Percentiles rank a stretch among this genome's conserved stretches.
Evolutionary conservation across 352 stramenopile genomes (phyloP).

Genomic region (Globisporangium cystogenes): DNA sequence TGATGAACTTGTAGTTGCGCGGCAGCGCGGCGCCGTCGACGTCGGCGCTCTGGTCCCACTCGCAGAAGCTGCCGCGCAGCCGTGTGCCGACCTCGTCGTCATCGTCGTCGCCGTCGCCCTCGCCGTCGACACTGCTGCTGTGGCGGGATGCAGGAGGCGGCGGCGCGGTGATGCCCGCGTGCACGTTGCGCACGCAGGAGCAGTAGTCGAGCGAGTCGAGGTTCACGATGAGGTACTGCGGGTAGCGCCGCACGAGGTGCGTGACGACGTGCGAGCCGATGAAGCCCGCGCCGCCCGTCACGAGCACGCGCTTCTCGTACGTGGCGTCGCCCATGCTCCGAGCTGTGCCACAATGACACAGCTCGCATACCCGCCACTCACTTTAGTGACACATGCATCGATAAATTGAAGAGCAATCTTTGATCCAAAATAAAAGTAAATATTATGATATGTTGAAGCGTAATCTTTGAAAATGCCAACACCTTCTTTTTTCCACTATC

Average conservation of each 20-base stretch:
- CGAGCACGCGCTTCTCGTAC: conserved; percentile 91
- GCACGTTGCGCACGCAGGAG: conserved; percentile 63
- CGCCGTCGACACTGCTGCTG: neutral
- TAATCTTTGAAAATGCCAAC: too few species aligned
- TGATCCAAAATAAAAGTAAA: too few species aligned
- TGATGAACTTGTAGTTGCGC: conserved; percentile 70
- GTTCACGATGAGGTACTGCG: conserved; percentile 97
- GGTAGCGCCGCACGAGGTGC: conserved; percentile 95
- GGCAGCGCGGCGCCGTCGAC: conserved; percentile 1
- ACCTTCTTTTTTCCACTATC: too few species aligned
- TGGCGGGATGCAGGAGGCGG: neutral
- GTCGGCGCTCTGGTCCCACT: conserved; percentile 26
- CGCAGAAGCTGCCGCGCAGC: conserved; percentile 54
- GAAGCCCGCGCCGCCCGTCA: conserved; percentile 96
- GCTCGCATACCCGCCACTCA: too few species aligned
- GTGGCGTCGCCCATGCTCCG: neutral
- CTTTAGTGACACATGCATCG: too few species aligned
- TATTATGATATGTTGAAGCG: too few species aligned
- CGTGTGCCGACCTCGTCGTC: conserved; percentile 29
- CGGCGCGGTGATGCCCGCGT: conserved; percentile 37
- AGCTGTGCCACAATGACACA: neutral
- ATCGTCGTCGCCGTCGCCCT: conserved; percentile 16
- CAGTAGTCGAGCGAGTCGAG: conserved; percentile 91
- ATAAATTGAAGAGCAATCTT: too few species aligned
- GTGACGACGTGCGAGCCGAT: conserved; percentile 97